Percentiles rank a stretch among this genome's conserved stretches.
phyloP scores from a whole-genome alignment of 2,329 filamentous ascomycete species.

The Colletotrichum sojae region DNA sequence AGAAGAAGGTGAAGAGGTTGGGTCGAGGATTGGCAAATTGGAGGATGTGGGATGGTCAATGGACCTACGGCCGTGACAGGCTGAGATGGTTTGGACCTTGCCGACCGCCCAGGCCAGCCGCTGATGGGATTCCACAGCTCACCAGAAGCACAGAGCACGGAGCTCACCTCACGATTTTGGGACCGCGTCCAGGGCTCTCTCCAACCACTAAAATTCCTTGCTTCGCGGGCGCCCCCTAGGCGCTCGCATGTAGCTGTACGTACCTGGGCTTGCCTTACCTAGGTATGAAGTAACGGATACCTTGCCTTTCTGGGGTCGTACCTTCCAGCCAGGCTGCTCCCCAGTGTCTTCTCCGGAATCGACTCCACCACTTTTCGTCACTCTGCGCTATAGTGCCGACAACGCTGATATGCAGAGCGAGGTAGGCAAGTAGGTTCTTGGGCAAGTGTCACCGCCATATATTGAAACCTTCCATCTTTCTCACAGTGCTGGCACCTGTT shows the following conservation, averaged over 20 bases:
- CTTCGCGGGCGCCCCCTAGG: neutral
- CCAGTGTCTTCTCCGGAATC: slow-evolving; percentile 10
- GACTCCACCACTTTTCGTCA: slow-evolving; percentile 21
- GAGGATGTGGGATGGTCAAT: slow-evolving; percentile 24
- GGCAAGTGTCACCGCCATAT: too few species aligned
- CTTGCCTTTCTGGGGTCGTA: neutral
- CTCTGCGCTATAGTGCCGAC: neutral
- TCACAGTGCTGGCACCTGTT: too few species aligned
- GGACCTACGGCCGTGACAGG: slow-evolving; percentile 11
- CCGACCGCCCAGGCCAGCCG: slow-evolving; percentile 38
- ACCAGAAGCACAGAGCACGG: slow-evolving; percentile 31
- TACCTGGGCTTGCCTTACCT: neutral
- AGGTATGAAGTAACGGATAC: neutral
- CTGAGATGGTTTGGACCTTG: slow-evolving; percentile 31
- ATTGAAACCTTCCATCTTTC: too few species aligned
- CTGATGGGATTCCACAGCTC: slow-evolving; percentile 33
- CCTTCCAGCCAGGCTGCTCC: neutral
- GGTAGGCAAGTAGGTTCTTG: too few species aligned
- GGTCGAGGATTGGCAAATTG: slow-evolving; percentile 7
- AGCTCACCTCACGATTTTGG: slow-evolving; percentile 41
- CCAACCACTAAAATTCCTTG: slow-evolving; percentile 33
- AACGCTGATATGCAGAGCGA: too few species aligned
- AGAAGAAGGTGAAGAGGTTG: slow-evolving; percentile 7
- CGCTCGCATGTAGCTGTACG: slow-evolving; percentile 6
- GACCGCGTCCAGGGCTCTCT: slow-evolving; percentile 35